These are phyloP conservation scores for Globisporangium parvum DNA, from an alignment of 352 stramenopile species.

Conservation along the genomic window DNA sequence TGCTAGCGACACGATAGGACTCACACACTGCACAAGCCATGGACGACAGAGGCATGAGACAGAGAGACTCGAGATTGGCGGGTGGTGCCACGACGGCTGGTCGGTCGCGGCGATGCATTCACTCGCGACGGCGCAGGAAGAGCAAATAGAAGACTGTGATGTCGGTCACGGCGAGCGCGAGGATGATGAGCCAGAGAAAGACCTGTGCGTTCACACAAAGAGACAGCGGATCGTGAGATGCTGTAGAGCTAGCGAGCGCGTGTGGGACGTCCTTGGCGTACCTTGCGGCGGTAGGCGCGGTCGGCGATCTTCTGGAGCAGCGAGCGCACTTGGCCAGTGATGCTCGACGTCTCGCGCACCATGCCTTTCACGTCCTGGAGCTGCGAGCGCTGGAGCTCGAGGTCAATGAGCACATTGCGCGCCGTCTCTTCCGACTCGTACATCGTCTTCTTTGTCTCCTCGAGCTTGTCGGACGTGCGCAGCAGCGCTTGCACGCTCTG, in stretches of 20 bases:
- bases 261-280: slow-evolving; percentile 4
- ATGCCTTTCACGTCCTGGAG: slow-evolving; percentile 79
- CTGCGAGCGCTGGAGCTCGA: slow-evolving; percentile 75
- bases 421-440: slow-evolving; percentile 61
- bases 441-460: slow-evolving; percentile 56
- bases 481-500: slow-evolving; percentile 61
- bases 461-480: slow-evolving; percentile 69
- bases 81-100: not conserved
- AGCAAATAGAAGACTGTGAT: slow-evolving; percentile 81
- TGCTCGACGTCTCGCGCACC: slow-evolving; percentile 60
- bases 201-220: slow-evolving; percentile 10
- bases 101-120: not conserved
- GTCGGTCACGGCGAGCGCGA: slow-evolving; percentile 58
- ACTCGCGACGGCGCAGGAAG: slow-evolving; percentile 41
- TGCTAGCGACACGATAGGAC: too few species aligned
- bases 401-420: slow-evolving; percentile 67
- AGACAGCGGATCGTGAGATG: too few species aligned
- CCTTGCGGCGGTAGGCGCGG: slow-evolving; percentile 62
- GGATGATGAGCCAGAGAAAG: slow-evolving; percentile 64
- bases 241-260: not conserved
- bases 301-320: slow-evolving; percentile 72
- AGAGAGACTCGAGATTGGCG: not conserved
- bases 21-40: not conserved
- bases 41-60: not conserved
- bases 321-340: slow-evolving; percentile 57